These are phyloP conservation scores for Berberis thunbergii DNA, from an alignment of 164 flowering plant species.

Conservation along the genomic window DNA sequence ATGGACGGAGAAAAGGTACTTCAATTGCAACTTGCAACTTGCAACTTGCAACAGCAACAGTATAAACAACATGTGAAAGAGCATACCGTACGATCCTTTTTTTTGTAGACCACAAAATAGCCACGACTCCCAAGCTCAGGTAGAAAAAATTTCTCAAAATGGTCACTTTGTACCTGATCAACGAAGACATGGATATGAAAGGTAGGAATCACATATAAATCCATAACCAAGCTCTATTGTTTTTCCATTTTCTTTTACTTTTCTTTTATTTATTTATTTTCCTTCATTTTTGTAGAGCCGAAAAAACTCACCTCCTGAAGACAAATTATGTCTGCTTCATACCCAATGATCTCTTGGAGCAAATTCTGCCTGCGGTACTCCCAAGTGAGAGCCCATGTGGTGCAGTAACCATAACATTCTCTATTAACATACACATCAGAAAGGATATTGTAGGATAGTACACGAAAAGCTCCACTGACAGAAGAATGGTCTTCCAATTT, in stretches of 20 bases:
- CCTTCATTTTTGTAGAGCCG: background rate
- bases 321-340: slow-evolving; percentile 50
- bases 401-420: slow-evolving; percentile 22
- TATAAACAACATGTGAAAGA: background rate
- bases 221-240: no score
- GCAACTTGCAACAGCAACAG: no score
- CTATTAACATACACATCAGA: slow-evolving; percentile 19
- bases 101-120: slow-evolving; percentile 35
- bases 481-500: slow-evolving; percentile 6
- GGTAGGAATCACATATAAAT: no score
- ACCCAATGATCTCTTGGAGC: slow-evolving; percentile 34
- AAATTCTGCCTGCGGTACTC: slow-evolving; percentile 39
- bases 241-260: no score
- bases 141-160: slow-evolving; percentile 41
- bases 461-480: slow-evolving; percentile 17
- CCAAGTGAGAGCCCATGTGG: slow-evolving; percentile 50
- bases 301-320: slow-evolving; percentile 45
- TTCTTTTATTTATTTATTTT: no score
- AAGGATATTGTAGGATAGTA: slow-evolving; percentile 44
- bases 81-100: slow-evolving; percentile 22
- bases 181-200: slow-evolving; percentile 5
- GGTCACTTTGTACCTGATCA: slow-evolving; percentile 52
- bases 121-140: slow-evolving; percentile 41
- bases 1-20: no score
- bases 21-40: no score